Conservation (phyloP, 805 yeast genomes). For the Lachancea lanzarotensis region DNA sequence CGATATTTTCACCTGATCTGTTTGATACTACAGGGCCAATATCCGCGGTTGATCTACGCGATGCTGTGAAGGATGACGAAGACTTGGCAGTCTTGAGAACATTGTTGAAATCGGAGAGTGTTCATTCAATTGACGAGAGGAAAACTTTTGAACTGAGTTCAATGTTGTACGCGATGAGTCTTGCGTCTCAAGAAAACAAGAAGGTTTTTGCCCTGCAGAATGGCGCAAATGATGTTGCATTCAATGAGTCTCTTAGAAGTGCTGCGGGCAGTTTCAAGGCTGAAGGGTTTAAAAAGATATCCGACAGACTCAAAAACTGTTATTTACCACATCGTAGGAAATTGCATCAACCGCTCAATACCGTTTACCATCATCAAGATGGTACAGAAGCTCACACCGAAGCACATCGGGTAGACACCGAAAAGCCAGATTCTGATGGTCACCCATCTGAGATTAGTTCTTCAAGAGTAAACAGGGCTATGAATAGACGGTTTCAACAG, state of each 20-base stretch:
- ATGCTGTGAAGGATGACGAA: conserved; percentile 62
- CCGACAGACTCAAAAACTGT: conserved; percentile 64
- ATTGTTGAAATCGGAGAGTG: conserved; percentile 31
- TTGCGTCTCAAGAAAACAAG: not conserved
- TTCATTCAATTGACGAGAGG: not conserved
- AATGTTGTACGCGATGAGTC: not conserved
- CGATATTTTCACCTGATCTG: conserved; percentile 46
- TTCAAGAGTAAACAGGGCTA: conserved; percentile 80
- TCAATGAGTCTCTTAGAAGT: conserved; percentile 34
- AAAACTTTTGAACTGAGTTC: not conserved
- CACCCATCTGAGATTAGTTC: conserved; percentile 43
- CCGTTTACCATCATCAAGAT: conserved; percentile 57
- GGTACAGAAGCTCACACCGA: conserved; percentile 28
- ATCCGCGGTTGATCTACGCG: conserved; percentile 43
- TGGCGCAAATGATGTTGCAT: conserved; percentile 23
- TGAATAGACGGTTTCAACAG: conserved; percentile 81
- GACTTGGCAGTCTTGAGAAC: conserved; percentile 52
- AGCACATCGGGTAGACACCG: conserved; percentile 17
- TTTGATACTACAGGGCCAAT: conserved; percentile 4
- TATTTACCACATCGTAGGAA: conserved; percentile 79
- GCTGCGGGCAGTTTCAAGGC: conserved; percentile 59
- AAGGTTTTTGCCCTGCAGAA: conserved; percentile 15
- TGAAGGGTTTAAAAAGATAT: conserved; percentile 65
- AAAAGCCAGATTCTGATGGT: conserved; percentile 14
- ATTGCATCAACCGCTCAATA: conserved; percentile 60